Percentiles rank a stretch among this genome's conserved stretches.
Conservation (phyloP, 2,329 filamentous ascomycete species). For the Parascedosporium putredinis region DNA sequence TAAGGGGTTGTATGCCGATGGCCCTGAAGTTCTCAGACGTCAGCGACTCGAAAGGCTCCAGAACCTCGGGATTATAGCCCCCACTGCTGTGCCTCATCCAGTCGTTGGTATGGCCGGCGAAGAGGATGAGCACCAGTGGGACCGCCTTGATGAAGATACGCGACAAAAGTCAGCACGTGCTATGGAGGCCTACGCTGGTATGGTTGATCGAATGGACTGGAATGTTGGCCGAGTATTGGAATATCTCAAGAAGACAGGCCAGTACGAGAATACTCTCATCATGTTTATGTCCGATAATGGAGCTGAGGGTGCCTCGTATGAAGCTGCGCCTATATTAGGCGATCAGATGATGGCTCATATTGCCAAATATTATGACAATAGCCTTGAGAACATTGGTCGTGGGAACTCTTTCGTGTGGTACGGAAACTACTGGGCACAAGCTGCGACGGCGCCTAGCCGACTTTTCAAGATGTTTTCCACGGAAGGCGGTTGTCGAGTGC, state of each 20-base stretch:
- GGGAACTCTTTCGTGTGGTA: constrained; percentile 51
- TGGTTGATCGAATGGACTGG: constrained; percentile 52
- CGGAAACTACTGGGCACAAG: constrained; percentile 42
- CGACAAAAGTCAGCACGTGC: constrained; percentile 36
- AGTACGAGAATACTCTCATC: constrained; percentile 54
- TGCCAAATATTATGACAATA: constrained; percentile 44
- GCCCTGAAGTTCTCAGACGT: constrained; percentile 44
- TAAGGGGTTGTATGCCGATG: constrained; percentile 48
- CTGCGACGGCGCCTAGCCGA: constrained; percentile 25
- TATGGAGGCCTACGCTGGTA: constrained; percentile 54
- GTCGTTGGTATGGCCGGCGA: constrained; percentile 34
- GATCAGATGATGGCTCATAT: constrained; percentile 40
- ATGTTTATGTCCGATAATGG: constrained; percentile 56
- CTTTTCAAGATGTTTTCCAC: constrained; percentile 29
- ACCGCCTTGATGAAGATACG: constrained; percentile 33
- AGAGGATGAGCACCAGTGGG: constrained; percentile 37
- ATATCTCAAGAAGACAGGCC: constrained; percentile 42
- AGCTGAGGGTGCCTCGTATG: constrained; percentile 47
- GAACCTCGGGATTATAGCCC: constrained; percentile 42
- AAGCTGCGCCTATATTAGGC: constrained; percentile 46
- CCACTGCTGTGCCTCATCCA: constrained; percentile 39
- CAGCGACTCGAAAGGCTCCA: constrained; percentile 44
- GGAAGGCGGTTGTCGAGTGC: constrained; percentile 40
- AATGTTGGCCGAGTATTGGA: constrained; percentile 50
- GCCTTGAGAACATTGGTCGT: constrained; percentile 43